phyloP scores from a whole-genome alignment of 2,329 filamentous ascomycete genomes.

The Colletotrichum lupini region DNA sequence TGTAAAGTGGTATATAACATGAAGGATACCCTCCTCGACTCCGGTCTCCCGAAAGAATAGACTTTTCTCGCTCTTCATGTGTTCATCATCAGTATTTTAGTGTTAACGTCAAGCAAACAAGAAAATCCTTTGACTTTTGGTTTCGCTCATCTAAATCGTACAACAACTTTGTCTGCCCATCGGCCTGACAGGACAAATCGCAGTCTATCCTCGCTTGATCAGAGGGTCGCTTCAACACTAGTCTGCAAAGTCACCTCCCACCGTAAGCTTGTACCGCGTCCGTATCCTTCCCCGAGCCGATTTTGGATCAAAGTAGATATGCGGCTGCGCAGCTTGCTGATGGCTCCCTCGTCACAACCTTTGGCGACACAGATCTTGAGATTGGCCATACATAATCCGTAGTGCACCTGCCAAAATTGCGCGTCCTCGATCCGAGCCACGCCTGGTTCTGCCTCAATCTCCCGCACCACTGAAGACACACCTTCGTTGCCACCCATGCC shows the following conservation, averaged over 20 bases:
- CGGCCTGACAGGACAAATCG: not conserved
- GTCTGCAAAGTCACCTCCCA: constrained; percentile 97
- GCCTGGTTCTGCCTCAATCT: constrained; percentile 84
- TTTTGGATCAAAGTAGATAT: constrained; percentile 85
- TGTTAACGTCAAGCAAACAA: not conserved
- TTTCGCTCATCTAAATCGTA: not conserved
- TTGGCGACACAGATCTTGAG: constrained; percentile 78
- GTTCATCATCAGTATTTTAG: not conserved
- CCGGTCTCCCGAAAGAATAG: constrained; percentile 15
- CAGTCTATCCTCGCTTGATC: not conserved
- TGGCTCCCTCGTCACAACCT: constrained; percentile 75
- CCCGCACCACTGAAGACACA: constrained; percentile 80
- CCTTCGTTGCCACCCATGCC: constrained; percentile 52
- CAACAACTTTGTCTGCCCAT: not conserved
- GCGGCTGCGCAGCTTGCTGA: constrained; percentile 79
- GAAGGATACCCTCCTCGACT: constrained; percentile 46
- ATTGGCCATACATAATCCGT: constrained; percentile 95
- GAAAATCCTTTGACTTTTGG: not conserved
- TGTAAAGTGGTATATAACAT: constrained; percentile 22
- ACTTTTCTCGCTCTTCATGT: constrained; percentile 16
- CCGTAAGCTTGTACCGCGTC: constrained; percentile 78
- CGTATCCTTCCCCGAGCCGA: constrained; percentile 87
- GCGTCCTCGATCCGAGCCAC: constrained; percentile 87
- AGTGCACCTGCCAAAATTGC: constrained; percentile 98
- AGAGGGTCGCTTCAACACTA: constrained; percentile 50